Conservation (phyloP, 73 alveolate genomes). For the Loxodes magnus region DNA sequence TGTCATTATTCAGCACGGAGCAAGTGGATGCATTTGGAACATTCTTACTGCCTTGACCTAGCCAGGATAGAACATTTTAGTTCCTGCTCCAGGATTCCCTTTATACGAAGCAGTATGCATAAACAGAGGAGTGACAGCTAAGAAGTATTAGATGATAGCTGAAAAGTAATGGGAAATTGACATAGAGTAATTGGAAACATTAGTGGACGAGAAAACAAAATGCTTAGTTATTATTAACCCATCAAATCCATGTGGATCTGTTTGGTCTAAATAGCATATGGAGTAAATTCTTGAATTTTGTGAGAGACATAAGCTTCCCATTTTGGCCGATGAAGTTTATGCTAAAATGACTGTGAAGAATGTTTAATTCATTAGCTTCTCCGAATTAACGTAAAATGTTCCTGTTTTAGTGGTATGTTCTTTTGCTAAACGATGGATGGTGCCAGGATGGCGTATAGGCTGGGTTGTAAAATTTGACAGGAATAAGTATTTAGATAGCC, state of each 20-base stretch:
- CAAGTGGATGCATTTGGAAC: slow-evolving; percentile 51
- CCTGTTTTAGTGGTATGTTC: slow-evolving; percentile 48
- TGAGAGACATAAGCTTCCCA: slow-evolving; percentile 32
- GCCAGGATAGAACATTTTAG: slow-evolving; percentile 68
- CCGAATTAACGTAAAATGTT: slow-evolving; percentile 30
- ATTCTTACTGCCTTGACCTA: slow-evolving; percentile 45
- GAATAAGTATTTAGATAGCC: slow-evolving; percentile 30
- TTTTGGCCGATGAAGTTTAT: slow-evolving; percentile 74
- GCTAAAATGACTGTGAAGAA: slow-evolving; percentile 39
- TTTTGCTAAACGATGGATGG: slow-evolving; percentile 53
- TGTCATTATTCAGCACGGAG: slow-evolving; percentile 57
- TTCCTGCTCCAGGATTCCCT: slow-evolving; percentile 77
- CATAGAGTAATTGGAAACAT: slow-evolving; percentile 23
- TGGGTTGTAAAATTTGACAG: slow-evolving; percentile 67
- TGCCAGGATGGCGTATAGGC: slow-evolving; percentile 86
- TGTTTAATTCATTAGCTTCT: slow-evolving; percentile 19
- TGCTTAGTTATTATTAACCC: slow-evolving; percentile 61
- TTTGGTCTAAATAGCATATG: slow-evolving; percentile 49
- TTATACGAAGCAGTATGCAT: slow-evolving; percentile 25
- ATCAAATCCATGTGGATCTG: slow-evolving; percentile 78
- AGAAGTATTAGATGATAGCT: slow-evolving; percentile 49
- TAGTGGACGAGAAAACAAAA: slow-evolving; percentile 44
- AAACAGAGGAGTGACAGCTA: slow-evolving; percentile 32
- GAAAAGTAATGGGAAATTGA: slow-evolving; percentile 63
- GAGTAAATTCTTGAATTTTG: slow-evolving; percentile 46